A percentile compares a stretch with the other conserved stretches of the same genome.
Conservation (phyloP, 1,284 basidiomycete species). For the Melanopsichium pennsylvanicum region DNA sequence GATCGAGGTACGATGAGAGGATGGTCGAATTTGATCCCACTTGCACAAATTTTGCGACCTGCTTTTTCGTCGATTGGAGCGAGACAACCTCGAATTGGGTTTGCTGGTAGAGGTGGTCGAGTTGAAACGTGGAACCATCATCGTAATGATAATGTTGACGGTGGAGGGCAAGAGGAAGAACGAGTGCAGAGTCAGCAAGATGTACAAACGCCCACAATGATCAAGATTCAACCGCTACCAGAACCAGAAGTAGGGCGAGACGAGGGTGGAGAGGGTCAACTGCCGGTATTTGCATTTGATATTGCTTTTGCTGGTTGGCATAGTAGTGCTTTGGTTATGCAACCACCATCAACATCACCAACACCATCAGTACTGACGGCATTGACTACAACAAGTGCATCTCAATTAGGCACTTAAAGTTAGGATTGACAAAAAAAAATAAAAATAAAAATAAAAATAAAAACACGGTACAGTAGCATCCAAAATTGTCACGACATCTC, state of each 20-base stretch:
- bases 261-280: background rate
- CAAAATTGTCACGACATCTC: no score
- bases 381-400: no score
- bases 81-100: conserved; percentile 11
- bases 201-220: background rate
- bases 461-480: no score
- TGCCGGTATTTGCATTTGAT: conserved; percentile 37
- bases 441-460: no score
- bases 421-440: no score
- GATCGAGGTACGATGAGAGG: conserved; percentile 6
- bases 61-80: no score
- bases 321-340: conserved; percentile 25
- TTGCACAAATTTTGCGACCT: background rate
- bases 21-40: conserved; percentile 10
- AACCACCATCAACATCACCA: background rate
- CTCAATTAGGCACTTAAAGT: no score
- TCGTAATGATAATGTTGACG: no score
- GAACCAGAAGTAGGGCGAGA: background rate
- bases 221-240: background rate
- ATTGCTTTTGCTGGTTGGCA: conserved; percentile 50
- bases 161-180: no score
- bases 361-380: no score
- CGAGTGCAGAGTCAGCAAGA: background rate
- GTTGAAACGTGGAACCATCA: background rate
- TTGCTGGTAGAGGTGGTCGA: conserved; percentile 5